Evolutionary conservation across 2,329 filamentous ascomycete genomes (phyloP).

Genomic region (Apiospora phragmitis): DNA sequence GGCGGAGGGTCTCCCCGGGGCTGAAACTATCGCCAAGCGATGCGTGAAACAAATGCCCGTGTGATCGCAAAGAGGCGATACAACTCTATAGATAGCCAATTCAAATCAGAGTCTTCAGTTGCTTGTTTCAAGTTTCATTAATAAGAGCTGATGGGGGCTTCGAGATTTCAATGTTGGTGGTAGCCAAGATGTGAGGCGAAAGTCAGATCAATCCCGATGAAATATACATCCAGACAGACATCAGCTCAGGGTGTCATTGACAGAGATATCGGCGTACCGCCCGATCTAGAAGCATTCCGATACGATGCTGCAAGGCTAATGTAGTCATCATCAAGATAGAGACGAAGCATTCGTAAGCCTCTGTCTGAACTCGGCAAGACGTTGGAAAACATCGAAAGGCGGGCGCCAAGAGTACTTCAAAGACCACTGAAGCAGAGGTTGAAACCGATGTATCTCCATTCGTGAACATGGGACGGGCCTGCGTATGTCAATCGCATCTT

Average conservation of each 20-base stretch:
- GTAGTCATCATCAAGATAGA: background rate
- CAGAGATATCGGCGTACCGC: background rate
- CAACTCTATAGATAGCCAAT: background rate
- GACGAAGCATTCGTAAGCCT: conserved; percentile 6
- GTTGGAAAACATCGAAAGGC: background rate
- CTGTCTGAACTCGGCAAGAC: background rate
- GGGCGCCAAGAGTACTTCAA: background rate
- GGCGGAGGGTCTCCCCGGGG: conserved; percentile 16
- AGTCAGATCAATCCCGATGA: background rate
- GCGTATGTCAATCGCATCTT: background rate
- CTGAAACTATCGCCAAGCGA: conserved; percentile 32
- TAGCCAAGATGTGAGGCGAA: background rate
- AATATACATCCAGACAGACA: background rate
- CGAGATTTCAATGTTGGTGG: background rate
- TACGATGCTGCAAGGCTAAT: background rate
- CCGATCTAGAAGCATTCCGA: background rate
- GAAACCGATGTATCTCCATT: background rate
- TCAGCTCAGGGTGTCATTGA: background rate
- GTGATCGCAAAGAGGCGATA: conserved; percentile 17
- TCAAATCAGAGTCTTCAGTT: background rate
- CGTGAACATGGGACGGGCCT: background rate
- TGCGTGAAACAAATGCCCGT: conserved; percentile 24
- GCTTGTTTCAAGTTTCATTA: background rate
- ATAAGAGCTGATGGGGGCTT: background rate
- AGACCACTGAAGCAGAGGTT: background rate